Conservation (phyloP, 139 green algal genomes). For the Tetraselmis striata region DNA sequence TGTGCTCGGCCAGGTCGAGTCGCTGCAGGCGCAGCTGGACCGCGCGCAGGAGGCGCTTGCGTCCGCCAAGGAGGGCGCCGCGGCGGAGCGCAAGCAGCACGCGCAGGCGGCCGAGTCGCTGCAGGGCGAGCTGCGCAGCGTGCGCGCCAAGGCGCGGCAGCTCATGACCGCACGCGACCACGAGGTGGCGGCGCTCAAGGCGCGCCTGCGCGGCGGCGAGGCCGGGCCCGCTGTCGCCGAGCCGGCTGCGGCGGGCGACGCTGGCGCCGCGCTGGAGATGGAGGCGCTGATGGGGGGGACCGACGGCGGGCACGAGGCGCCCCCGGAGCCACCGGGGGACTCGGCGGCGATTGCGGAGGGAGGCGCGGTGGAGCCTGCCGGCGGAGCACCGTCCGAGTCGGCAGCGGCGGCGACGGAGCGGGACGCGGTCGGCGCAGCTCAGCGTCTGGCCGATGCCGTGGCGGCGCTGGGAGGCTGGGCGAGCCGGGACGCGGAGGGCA, state of each 20-base stretch:
- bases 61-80: not conserved
- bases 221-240: not conserved
- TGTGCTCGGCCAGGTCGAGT: not conserved
- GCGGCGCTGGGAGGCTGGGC: not conserved
- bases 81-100: constrained; percentile 13
- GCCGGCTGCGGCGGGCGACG: not conserved
- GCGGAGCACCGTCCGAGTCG: too few relatives aligned
- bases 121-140: constrained; percentile 1
- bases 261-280: not conserved
- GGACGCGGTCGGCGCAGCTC: not conserved
- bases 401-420: too few relatives aligned
- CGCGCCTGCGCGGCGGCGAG: not conserved
- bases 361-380: not conserved
- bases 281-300: not conserved
- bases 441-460: not conserved
- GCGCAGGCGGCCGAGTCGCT: constrained; percentile 5
- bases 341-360: not conserved
- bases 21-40: not conserved
- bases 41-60: not conserved
- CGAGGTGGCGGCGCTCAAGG: constrained; percentile 7
- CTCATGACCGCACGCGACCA: not conserved
- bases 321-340: not conserved
- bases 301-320: too few relatives aligned
- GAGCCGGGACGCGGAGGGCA: not conserved
- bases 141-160: not conserved